phyloP scores from a whole-genome alignment of 805 yeast genomes.

The Jamesozyma hellenica region DNA sequence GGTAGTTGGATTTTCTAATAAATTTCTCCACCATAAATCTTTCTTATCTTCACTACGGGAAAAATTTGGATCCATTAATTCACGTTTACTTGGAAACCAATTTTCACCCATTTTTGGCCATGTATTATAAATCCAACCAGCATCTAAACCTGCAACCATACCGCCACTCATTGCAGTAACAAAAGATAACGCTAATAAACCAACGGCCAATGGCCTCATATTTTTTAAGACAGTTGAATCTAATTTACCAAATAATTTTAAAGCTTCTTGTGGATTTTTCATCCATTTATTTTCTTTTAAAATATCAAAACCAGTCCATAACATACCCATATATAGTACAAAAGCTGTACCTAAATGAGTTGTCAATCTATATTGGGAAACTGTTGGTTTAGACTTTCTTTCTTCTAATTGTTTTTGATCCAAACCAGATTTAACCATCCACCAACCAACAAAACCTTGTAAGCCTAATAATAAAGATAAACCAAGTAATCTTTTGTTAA shows the following conservation, averaged over 20 bases:
- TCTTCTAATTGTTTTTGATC: constrained; percentile 69
- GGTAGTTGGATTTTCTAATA: constrained; percentile 90
- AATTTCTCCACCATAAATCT: constrained; percentile 83
- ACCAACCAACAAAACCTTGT: constrained; percentile 97
- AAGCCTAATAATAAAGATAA: constrained; percentile 73
- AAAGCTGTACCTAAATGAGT: constrained; percentile 93
- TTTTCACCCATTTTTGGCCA: constrained; percentile 95
- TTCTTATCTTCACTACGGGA: constrained; percentile 57
- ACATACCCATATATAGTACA: constrained; percentile 73
- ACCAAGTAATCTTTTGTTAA: constrained; percentile 58
- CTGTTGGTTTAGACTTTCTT: constrained; percentile 91
- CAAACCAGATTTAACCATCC: constrained; percentile 97
- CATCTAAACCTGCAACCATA: constrained; percentile 95
- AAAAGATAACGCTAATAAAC: constrained; percentile 60
- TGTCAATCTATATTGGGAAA: constrained; percentile 87
- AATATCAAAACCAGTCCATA: constrained; percentile 82
- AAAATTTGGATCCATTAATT: constrained; percentile 65
- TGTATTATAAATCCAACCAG: constrained; percentile 90
- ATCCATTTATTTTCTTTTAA: constrained; percentile 64
- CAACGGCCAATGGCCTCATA: constrained; percentile 46
- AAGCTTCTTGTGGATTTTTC: constrained; percentile 50
- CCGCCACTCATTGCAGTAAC: constrained; percentile 96
- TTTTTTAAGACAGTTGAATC: constrained; percentile 49
- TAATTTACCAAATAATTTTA: constrained; percentile 45
- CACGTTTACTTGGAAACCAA: constrained; percentile 63